Evolutionary conservation across 2,329 filamentous ascomycete species (phyloP).

Genomic region (Colletotrichum limetticola): DNA sequence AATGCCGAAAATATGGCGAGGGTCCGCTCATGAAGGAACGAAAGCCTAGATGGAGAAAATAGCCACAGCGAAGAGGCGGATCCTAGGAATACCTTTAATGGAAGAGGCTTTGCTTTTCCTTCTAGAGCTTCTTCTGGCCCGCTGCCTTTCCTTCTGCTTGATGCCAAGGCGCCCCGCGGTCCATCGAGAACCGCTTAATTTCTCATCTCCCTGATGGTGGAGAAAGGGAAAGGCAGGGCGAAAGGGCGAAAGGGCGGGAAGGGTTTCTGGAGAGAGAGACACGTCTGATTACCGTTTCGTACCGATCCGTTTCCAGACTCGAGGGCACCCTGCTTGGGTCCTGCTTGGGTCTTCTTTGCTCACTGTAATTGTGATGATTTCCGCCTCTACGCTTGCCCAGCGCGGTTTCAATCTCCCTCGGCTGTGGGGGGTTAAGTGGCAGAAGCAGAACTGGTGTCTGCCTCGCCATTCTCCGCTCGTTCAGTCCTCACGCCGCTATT

Average conservation of each 20-base stretch:
- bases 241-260: neutral
- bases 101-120: neutral
- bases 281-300: neutral
- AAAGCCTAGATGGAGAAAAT: too few species aligned
- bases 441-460: neutral
- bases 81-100: neutral
- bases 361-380: neutral
- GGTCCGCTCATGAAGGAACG: neutral
- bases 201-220: conserved; percentile 12
- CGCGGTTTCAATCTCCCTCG: conserved; percentile 16
- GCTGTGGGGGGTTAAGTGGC: neutral
- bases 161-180: neutral
- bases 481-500: neutral
- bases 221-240: neutral
- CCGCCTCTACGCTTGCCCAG: conserved; percentile 1
- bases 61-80: neutral
- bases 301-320: neutral
- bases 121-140: neutral
- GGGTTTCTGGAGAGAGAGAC: neutral
- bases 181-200: neutral
- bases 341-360: neutral
- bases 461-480: neutral
- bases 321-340: neutral
- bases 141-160: neutral
- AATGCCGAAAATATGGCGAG: neutral